phyloP scores from a whole-genome alignment of 345 rosid species.

The Noccaea bulbosa region DNA sequence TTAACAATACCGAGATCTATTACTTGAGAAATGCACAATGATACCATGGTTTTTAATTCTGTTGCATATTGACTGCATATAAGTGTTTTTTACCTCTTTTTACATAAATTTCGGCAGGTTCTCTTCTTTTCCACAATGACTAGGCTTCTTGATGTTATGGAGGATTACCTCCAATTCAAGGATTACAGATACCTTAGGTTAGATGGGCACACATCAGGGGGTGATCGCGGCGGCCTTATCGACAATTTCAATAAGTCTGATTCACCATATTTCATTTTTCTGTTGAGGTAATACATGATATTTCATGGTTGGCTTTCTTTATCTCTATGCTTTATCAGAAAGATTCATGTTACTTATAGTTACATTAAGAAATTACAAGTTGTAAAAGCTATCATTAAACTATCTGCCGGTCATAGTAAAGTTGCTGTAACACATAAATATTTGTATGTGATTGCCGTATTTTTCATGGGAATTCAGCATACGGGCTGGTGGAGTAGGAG shows the following conservation, averaged over 20 bases:
- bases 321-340: conserved; percentile 1
- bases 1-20: neutral
- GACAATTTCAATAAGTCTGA: conserved; percentile 65
- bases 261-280: conserved; percentile 83
- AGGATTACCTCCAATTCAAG: conserved; percentile 77
- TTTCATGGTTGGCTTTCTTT: conserved; percentile 1
- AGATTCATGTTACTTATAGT: neutral
- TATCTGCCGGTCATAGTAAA: conserved; percentile 5
- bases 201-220: conserved; percentile 94
- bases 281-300: conserved; percentile 69
- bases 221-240: conserved; percentile 88
- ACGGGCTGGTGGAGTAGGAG: conserved; percentile 98
- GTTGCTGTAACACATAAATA: conserved; percentile 13
- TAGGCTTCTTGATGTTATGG: conserved; percentile 95
- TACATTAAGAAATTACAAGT: conserved; percentile 2
- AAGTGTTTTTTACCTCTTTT: neutral
- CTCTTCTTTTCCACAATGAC: conserved; percentile 98
- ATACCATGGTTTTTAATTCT: conserved; percentile 1
- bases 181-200: conserved; percentile 81
- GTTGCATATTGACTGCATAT: conserved; percentile 25
- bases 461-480: conserved; percentile 57
- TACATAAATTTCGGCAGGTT: conserved; percentile 53
- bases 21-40: conserved; percentile 10
- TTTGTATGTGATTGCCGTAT: conserved; percentile 13
- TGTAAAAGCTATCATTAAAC: neutral